These are phyloP conservation scores for Dothistroma septosporum DNA, from an alignment of 2,329 filamentous ascomycete genomes.

Conservation along the genomic window DNA sequence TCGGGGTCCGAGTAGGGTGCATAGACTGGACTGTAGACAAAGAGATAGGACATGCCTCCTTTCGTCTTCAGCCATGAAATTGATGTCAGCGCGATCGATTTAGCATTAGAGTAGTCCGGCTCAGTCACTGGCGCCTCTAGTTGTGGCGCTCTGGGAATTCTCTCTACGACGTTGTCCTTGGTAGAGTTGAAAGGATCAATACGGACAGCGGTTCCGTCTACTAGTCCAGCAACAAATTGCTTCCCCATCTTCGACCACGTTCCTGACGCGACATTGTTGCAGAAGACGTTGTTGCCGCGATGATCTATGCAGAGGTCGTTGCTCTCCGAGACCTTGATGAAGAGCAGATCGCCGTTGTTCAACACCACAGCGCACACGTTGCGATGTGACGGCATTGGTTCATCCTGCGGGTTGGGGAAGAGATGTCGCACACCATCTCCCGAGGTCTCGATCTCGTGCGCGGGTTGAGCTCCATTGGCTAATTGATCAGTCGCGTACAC, in stretches of 20 bases:
- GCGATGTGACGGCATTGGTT: not conserved
- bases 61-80: constrained; percentile 77
- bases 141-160: constrained; percentile 71
- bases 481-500: constrained; percentile 74
- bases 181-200: constrained; percentile 59
- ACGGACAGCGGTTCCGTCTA: constrained; percentile 73
- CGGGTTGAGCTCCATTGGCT: constrained; percentile 56
- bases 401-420: constrained; percentile 69
- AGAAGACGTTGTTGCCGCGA: constrained; percentile 61
- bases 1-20: constrained; percentile 8
- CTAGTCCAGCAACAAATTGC: constrained; percentile 81
- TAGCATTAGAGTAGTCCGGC: constrained; percentile 36
- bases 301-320: constrained; percentile 54
- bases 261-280: constrained; percentile 72
- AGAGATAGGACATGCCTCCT: constrained; percentile 50
- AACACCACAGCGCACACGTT: constrained; percentile 71
- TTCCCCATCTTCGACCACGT: constrained; percentile 94
- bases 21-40: constrained; percentile 64
- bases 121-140: constrained; percentile 42
- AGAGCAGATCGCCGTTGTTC: constrained; percentile 71
- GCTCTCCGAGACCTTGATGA: constrained; percentile 70
- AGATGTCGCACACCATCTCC: constrained; percentile 68
- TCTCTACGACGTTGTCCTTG: constrained; percentile 69
- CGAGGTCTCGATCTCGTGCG: constrained; percentile 74
- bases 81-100: constrained; percentile 41